These are phyloP conservation scores for Pythium phragmitis DNA, from an alignment of 352 stramenopile species.

Conservation along the genomic window DNA sequence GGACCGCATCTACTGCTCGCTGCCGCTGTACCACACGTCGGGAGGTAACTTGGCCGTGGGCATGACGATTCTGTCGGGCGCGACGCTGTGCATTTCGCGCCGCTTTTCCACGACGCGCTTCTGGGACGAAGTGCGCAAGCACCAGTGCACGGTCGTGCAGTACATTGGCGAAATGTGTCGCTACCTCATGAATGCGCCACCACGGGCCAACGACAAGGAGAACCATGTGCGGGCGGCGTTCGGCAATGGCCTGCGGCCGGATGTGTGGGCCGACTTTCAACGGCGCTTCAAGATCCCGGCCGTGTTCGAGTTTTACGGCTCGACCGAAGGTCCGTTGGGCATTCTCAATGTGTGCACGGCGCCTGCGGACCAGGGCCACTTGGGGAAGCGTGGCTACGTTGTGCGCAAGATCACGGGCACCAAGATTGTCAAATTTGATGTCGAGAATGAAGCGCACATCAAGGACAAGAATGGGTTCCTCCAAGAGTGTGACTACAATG, in stretches of 20 bases:
- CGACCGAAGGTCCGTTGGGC: conserved; percentile 85
- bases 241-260: conserved; percentile 88
- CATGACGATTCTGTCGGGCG: conserved; percentile 76
- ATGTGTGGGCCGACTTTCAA: conserved; percentile 89
- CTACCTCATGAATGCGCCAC: conserved; percentile 74
- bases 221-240: conserved; percentile 82
- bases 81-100: conserved; percentile 67
- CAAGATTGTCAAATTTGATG: conserved; percentile 77
- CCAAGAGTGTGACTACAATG: conserved; percentile 47
- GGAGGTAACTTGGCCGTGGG: conserved; percentile 76
- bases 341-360: conserved; percentile 80
- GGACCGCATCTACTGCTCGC: conserved; percentile 75
- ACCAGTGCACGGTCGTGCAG: conserved; percentile 80
- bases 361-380: conserved; percentile 55
- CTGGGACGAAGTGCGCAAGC: conserved; percentile 72
- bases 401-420: conserved; percentile 55
- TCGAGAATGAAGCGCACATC: conserved; percentile 71
- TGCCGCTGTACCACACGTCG: conserved; percentile 86
- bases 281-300: conserved; percentile 80
- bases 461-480: conserved; percentile 52
- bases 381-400: conserved; percentile 62
- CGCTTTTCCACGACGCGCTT: conserved; percentile 80
- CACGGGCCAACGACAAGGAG: conserved; percentile 52
- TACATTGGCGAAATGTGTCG: conserved; percentile 93
- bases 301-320: conserved; percentile 92